A percentile compares a stretch with the other conserved stretches of the same genome.
These are phyloP conservation scores for Gossypium australe DNA, from an alignment of 345 rosid genomes.

Conservation along the genomic window DNA sequence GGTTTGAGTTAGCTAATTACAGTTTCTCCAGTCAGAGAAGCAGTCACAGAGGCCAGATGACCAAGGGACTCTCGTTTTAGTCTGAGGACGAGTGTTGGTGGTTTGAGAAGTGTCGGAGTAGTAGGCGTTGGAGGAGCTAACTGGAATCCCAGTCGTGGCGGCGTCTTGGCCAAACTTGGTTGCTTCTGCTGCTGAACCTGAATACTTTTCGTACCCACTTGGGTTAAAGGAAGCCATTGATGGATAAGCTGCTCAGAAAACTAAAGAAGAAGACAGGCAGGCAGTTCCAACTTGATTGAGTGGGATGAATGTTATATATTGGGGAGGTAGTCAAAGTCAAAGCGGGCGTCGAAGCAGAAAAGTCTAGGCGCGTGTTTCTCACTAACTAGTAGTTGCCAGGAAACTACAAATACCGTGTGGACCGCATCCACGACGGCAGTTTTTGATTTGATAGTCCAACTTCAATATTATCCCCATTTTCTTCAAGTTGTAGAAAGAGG, in stretches of 20 bases:
- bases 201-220: background rate
- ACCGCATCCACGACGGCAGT: background rate
- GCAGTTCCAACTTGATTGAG: background rate
- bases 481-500: background rate
- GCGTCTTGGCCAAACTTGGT: background rate
- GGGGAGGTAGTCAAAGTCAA: background rate
- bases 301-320: background rate
- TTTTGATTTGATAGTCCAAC: background rate
- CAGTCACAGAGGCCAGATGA: slow-evolving; percentile 14
- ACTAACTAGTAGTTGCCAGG: background rate
- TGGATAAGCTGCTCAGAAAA: background rate
- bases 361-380: background rate
- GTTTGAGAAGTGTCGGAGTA: background rate
- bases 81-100: background rate
- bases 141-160: slow-evolving; percentile 7
- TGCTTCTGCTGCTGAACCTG: background rate
- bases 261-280: background rate
- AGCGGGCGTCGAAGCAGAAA: background rate
- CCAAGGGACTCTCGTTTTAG: slow-evolving; percentile 9
- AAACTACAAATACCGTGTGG: background rate
- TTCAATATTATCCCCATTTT: background rate
- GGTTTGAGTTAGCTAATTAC: slow-evolving; percentile 3
- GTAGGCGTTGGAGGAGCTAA: background rate
- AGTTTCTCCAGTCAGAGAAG: slow-evolving; percentile 17
- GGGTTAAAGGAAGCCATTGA: slow-evolving; percentile 5